Evolutionary conservation across 306 rosid genomes (phyloP).

Genomic region (Notholithocarpus densiflorus): DNA sequence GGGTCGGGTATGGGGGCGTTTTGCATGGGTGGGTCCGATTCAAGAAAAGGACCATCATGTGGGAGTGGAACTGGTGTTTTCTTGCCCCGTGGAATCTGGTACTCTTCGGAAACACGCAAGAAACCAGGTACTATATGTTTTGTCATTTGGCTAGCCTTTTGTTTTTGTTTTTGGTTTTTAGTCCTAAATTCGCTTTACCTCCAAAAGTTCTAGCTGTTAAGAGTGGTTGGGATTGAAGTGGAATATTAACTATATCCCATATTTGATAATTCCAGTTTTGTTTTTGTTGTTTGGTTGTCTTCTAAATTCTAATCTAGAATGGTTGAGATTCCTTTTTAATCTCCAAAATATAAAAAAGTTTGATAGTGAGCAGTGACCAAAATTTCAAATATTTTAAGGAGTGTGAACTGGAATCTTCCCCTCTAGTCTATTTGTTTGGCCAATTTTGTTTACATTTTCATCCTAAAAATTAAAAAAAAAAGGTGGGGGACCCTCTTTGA

Average conservation of each 20-base stretch:
- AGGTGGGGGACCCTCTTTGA: no score
- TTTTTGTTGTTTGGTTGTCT: background rate
- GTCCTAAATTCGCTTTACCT: background rate
- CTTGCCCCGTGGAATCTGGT: slow-evolving; percentile 43
- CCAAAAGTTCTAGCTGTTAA: slow-evolving; percentile 6
- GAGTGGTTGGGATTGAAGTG: slow-evolving; percentile 28
- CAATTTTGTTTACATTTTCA: background rate
- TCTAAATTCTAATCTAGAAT: slow-evolving; percentile 1
- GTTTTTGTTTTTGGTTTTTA: background rate
- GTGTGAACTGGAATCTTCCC: slow-evolving; percentile 12
- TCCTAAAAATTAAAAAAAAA: background rate
- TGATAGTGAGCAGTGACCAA: background rate
- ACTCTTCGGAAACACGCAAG: slow-evolving; percentile 29
- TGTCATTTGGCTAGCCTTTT: background rate
- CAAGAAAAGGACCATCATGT: slow-evolving; percentile 24
- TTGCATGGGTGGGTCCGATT: slow-evolving; percentile 33
- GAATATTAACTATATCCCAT: slow-evolving; percentile 20
- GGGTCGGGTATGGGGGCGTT: slow-evolving; percentile 40
- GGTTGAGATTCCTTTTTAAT: slow-evolving; percentile 4
- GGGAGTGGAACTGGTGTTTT: slow-evolving; percentile 78
- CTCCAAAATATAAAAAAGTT: background rate
- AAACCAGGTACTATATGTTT: slow-evolving; percentile 29
- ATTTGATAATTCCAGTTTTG: background rate
- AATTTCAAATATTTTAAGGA: background rate
- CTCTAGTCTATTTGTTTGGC: slow-evolving; percentile 6